Evolutionary conservation across 768 basidiomycete species (phyloP), one percentile per base, ranked within the genome.

Genomic region (Sporobolomyces phaffii): DNA sequence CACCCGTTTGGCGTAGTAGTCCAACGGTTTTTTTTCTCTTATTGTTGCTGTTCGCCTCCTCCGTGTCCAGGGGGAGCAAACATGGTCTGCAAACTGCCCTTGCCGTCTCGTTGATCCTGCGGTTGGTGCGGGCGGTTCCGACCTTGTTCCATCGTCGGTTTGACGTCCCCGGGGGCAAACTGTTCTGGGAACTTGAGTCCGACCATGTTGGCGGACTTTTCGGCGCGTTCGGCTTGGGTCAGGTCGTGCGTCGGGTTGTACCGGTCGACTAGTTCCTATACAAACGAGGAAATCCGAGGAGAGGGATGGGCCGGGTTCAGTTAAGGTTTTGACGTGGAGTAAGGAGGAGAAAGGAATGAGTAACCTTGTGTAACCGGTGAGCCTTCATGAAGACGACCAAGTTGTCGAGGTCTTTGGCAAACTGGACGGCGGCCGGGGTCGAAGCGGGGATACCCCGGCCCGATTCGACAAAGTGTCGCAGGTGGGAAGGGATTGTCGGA

Each of bases 191-290:
- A 33, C 13, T 57, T 45, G 28, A 72, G 47, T 1, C 70, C 70
- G 44, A 72, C 70, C 43, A 64, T 64, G 49, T 62, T 58, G 17
- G 66, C 66, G 15, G 65, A 62, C 44, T 48, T 57, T 26, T 64
- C 54, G 49, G 64, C 47, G 14, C 70, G 70, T 60, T 72, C 70
- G 14, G 63, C 70, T n/a, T 60, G 38, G 1, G 65, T 64, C 50
- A 72, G 47, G 40, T 57, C 64, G 54, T 62, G 60, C 10, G 65
- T 68, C 17, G 65, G 62, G 65, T 72, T 72, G 60, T 72, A 72
- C 24, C 70, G 62, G 15, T 72, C 70, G 24, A 72, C 54, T 26
- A 72, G 56, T n/a, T 45, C 70, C 70, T 72, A 47, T 18, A n/a
- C n/a, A n/a, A n/a, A n/a, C n/a, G n/a, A n/a, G n/a, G n/a, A n/a